Conservation (phyloP, 208 protist species). For the Jaenimonas drosophilae region DNA sequence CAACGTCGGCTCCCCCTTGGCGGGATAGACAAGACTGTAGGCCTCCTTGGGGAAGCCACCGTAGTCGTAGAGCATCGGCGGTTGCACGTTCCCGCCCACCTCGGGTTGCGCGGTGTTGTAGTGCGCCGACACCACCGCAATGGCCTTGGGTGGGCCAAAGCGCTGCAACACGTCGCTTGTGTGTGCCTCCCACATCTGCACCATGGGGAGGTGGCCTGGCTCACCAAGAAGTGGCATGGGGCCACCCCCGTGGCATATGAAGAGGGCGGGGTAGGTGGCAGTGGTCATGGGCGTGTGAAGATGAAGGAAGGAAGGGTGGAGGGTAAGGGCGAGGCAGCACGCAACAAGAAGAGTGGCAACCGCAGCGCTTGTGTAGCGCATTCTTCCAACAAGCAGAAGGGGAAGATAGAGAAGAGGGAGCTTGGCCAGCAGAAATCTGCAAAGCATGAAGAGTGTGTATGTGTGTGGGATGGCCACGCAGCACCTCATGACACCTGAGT, state of each 20-base stretch:
- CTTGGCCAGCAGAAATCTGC: no score
- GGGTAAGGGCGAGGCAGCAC: no score
- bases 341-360: no score
- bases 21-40: conserved; percentile 70
- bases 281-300: no score
- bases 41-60: conserved; percentile 64
- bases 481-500: no score
- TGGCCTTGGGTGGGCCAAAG: conserved; percentile 35
- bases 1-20: conserved; percentile 24
- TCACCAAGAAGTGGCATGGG: conserved; percentile 56
- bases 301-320: no score
- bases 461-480: no score
- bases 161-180: conserved; percentile 14
- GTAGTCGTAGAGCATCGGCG: conserved; percentile 82
- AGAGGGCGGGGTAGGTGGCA: conserved; percentile 35
- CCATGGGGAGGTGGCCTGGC: conserved; percentile 15
- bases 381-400: no score
- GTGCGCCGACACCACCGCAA: conserved; percentile 80
- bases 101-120: conserved; percentile 41
- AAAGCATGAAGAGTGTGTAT: no score
- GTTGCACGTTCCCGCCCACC: conserved; percentile 18
- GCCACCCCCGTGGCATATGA: conserved; percentile 55
- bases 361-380: no score
- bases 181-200: conserved; percentile 25
- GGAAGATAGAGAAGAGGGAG: no score